Conservation (phyloP, 2,329 filamentous ascomycete genomes). For the Zymoseptoria tritici region DNA sequence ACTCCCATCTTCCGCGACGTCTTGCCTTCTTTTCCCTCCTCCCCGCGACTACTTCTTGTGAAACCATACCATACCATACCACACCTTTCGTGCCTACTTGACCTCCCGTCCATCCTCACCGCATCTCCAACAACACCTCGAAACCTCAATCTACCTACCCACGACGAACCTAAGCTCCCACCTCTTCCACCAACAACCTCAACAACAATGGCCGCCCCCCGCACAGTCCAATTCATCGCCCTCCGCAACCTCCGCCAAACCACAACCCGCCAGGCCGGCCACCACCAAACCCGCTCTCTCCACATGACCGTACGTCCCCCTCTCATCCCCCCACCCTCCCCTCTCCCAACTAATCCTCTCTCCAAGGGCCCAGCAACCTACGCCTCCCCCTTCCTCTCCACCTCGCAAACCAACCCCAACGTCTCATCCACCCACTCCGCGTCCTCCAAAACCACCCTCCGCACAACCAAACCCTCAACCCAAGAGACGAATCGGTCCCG, state of each 20-base stretch:
- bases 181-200: background rate
- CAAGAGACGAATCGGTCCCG: constrained; percentile 12
- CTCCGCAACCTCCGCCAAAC: constrained; percentile 31
- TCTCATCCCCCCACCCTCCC: constrained; percentile 44
- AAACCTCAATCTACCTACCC: background rate
- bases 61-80: background rate
- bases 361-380: background rate
- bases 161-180: background rate
- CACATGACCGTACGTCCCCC: constrained; percentile 55
- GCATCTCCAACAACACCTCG: background rate
- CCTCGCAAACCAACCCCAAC: constrained; percentile 48
- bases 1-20: background rate
- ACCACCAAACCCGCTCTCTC: constrained; percentile 39
- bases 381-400: constrained; percentile 36
- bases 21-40: too few species aligned
- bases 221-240: constrained; percentile 36
- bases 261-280: constrained; percentile 21
- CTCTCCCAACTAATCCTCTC: constrained; percentile 23
- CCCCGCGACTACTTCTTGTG: background rate
- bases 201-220: constrained; percentile 36
- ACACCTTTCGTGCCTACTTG: background rate
- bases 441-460: constrained; percentile 36
- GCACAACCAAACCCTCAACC: constrained; percentile 22
- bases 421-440: constrained; percentile 43
- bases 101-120: background rate